A percentile compares a stretch with the other conserved stretches of the same genome.
Conservation (phyloP, 2,329 filamentous ascomycete species). For the Rutstroemia sydowiana region DNA sequence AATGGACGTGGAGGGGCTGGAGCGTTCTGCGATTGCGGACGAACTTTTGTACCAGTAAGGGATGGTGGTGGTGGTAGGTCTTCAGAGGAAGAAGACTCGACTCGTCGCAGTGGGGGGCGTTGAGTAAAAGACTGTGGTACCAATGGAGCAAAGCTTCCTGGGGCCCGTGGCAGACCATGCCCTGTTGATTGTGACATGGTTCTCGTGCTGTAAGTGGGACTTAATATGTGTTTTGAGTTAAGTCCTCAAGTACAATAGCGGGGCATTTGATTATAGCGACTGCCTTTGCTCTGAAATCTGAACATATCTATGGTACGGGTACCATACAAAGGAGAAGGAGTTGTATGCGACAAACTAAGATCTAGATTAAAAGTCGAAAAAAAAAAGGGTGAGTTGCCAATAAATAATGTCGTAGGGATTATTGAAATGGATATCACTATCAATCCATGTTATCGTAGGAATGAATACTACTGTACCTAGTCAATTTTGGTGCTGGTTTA, state of each 20-base stretch:
- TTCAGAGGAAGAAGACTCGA: conserved; percentile 41
- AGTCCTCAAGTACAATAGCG: conserved; percentile 8
- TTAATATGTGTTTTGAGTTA: conserved; percentile 10
- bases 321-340: neutral
- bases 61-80: conserved; percentile 28
- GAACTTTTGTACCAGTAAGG: conserved; percentile 30
- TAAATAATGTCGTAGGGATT: neutral
- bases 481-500: neutral
- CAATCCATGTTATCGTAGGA: conserved; percentile 1
- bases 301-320: conserved; percentile 1
- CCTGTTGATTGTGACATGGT: conserved; percentile 23
- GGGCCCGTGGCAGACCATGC: conserved; percentile 20
- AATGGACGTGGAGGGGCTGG: conserved; percentile 37
- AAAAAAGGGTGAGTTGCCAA: neutral
- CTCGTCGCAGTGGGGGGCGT: conserved; percentile 35
- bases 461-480: neutral
- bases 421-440: neutral
- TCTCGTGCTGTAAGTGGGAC: conserved; percentile 8
- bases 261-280: conserved; percentile 9
- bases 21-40: conserved; percentile 39
- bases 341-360: neutral
- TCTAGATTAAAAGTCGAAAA: no score
- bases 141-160: conserved; percentile 29
- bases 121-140: conserved; percentile 27
- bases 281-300: neutral